These are phyloP conservation scores for Xylogone sp. DNA, from an alignment of 2,329 filamentous ascomycete genomes.

Conservation along the genomic window DNA sequence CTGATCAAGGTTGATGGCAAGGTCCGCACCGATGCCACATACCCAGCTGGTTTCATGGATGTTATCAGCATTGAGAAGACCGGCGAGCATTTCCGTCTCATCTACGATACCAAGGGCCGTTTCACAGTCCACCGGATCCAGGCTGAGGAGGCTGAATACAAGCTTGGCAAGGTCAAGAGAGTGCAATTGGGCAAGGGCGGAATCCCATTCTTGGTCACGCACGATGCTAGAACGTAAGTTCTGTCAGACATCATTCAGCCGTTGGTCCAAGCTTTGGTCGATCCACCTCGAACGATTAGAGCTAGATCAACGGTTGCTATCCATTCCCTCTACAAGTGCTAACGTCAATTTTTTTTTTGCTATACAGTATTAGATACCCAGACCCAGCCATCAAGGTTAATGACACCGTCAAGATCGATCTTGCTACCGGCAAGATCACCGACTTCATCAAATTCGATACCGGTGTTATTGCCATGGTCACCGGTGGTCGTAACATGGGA, in stretches of 20 bases:
- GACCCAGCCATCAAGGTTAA: conserved; percentile 99
- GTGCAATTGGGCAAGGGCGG: conserved; percentile 98
- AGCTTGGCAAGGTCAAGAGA: conserved; percentile 99
- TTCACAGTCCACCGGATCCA: conserved; percentile 99
- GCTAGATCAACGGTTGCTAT: conserved; percentile 32
- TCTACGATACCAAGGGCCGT: conserved; percentile 99
- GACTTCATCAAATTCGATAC: conserved; percentile 99
- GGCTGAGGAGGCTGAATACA: conserved; percentile 98
- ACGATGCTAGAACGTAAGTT: conserved; percentile 99
- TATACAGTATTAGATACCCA: conserved; percentile 91
- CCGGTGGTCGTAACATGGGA: conserved; percentile 99
- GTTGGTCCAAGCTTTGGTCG: conserved; percentile 99
- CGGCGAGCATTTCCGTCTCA: conserved; percentile 98
- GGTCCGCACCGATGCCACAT: conserved; percentile 98
- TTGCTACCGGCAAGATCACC: conserved; percentile 93
- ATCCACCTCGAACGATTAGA: conserved; percentile 32
- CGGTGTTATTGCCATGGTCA: conserved; percentile 96
- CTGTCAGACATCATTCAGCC: conserved; percentile 97
- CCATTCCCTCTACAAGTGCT: conserved; percentile 24
- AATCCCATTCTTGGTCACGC: conserved; percentile 99
- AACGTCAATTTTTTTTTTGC: conserved; percentile 18
- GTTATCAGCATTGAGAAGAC: conserved; percentile 99
- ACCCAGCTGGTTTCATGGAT: conserved; percentile 98
- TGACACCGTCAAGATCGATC: conserved; percentile 99
- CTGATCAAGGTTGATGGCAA: conserved; percentile 99